Conservation (phyloP, 176 grass and related monocot genomes). For the Oryza glaberrima region DNA sequence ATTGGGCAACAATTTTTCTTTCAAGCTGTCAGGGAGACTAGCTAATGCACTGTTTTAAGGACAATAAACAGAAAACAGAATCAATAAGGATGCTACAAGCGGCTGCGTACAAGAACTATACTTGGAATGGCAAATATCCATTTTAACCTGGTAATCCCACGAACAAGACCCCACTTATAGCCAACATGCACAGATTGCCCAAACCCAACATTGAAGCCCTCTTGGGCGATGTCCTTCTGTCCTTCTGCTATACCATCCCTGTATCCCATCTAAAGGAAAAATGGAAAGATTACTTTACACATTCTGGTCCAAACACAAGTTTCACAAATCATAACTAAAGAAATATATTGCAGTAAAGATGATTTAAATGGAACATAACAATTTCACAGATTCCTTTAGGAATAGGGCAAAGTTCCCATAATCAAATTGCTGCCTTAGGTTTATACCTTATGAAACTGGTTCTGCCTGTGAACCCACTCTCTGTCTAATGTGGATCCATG, state of each 20-base stretch:
- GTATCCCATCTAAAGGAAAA: conserved; percentile 76
- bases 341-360: background rate
- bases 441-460: conserved; percentile 68
- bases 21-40: conserved; percentile 53
- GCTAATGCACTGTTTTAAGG: conserved; percentile 52
- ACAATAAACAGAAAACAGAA: background rate
- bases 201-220: conserved; percentile 88
- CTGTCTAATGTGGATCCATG: conserved; percentile 49
- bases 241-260: conserved; percentile 82
- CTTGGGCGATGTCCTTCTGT: conserved; percentile 77
- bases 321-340: background rate
- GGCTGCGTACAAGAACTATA: background rate
- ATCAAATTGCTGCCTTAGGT: background rate
- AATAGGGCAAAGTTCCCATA: background rate
- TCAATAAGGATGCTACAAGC: background rate
- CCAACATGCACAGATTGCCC: conserved; percentile 70
- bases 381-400: background rate
- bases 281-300: conserved; percentile 9
- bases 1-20: conserved; percentile 57
- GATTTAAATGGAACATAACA: background rate
- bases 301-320: background rate
- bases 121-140: background rate
- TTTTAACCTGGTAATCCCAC: conserved; percentile 72
- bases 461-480: conserved; percentile 67
- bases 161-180: conserved; percentile 74